Evolutionary conservation across 176 grass and related monocot species (phyloP).

Genomic region (Rhipidocladum racemiflorum): DNA sequence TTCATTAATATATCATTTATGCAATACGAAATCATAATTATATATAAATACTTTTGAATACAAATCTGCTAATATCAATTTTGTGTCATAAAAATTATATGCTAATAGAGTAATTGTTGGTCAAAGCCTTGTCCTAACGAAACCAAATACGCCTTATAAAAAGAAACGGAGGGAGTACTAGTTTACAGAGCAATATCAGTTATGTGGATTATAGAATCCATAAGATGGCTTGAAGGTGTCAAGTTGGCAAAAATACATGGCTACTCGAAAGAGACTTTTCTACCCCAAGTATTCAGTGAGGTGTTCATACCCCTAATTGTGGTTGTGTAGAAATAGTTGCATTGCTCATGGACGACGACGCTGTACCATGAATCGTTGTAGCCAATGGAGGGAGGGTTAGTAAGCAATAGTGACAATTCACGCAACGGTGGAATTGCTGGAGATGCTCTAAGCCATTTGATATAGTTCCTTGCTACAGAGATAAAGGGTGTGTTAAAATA

Average conservation of each 20-base stretch:
- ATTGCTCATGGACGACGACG: slow-evolving; percentile 36
- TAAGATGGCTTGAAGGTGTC: too few relatives aligned
- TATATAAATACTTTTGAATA: too few relatives aligned
- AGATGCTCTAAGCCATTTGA: slow-evolving; percentile 51
- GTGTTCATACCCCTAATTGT: slow-evolving; percentile 49
- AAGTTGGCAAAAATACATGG: neutral
- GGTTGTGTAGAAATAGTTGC: slow-evolving; percentile 40
- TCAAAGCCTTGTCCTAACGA: too few relatives aligned
- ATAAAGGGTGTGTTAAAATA: slow-evolving; percentile 10
- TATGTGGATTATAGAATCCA: neutral
- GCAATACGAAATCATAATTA: too few relatives aligned
- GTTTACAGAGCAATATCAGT: neutral
- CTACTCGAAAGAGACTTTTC: neutral
- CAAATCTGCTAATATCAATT: too few relatives aligned
- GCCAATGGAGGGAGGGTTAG: slow-evolving; percentile 62
- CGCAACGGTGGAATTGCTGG: slow-evolving; percentile 48
- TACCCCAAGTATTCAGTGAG: neutral
- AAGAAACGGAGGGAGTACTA: too few relatives aligned
- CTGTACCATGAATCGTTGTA: slow-evolving; percentile 42
- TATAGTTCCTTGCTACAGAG: slow-evolving; percentile 57
- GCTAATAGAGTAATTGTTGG: too few relatives aligned
- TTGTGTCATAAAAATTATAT: too few relatives aligned
- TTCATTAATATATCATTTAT: too few relatives aligned
- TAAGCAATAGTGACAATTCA: slow-evolving; percentile 56
- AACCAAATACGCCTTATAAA: too few relatives aligned